Percentiles rank a stretch among this genome's conserved stretches.
Conservation (phyloP, 805 yeast species). For the Saccharomycopsis guyanensis region DNA sequence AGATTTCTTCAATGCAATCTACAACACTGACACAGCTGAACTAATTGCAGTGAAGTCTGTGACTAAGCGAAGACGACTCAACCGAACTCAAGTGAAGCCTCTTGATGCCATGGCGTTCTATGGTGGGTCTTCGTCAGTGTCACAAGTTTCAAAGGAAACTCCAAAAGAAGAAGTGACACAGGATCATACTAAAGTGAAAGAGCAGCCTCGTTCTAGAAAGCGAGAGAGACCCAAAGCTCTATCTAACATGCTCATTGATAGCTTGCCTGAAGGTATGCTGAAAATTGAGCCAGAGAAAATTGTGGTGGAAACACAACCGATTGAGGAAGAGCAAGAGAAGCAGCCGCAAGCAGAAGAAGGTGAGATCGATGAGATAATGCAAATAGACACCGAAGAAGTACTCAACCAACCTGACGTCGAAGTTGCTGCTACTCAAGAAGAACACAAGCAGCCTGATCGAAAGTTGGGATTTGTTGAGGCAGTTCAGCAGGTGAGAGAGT, state of each 20-base stretch:
- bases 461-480: constrained; percentile 2
- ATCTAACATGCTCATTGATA: background rate
- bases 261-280: background rate
- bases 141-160: background rate
- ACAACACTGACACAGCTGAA: background rate
- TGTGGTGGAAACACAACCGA: background rate
- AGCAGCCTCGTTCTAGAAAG: background rate
- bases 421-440: background rate
- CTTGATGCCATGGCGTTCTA: background rate
- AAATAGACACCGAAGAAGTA: background rate
- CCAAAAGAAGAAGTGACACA: background rate
- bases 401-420: background rate
- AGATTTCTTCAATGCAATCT: constrained; percentile 6
- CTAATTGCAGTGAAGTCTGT: background rate
- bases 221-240: background rate
- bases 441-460: too few species aligned
- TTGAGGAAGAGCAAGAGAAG: background rate
- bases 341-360: background rate
- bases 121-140: background rate
- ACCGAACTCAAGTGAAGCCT: background rate
- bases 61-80: constrained; percentile 4
- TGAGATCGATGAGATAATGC: background rate
- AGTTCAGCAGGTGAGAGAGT: constrained; percentile 3
- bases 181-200: background rate
- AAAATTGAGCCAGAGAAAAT: background rate